These are phyloP conservation scores for Podila epicladia DNA, from an alignment of 192 early-diverging fungal species.

Conservation along the genomic window DNA sequence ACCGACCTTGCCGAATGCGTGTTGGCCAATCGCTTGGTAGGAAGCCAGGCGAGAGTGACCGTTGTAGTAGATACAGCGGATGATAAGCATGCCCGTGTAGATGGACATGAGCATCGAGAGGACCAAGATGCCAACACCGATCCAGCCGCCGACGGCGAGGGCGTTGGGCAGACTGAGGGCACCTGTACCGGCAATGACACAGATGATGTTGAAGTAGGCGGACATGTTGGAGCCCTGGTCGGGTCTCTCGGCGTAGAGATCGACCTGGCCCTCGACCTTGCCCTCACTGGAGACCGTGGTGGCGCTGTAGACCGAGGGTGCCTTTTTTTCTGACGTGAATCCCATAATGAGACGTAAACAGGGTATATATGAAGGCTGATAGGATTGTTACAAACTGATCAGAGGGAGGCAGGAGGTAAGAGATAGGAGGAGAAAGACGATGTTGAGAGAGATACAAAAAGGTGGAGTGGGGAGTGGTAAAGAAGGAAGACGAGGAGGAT, in stretches of 20 bases:
- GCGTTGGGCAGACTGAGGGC: constrained; percentile 66
- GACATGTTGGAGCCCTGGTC: constrained; percentile 58
- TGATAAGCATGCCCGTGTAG: constrained; percentile 78
- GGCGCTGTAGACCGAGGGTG: background rate
- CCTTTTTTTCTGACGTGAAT: too few species aligned
- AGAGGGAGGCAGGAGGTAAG: too few species aligned
- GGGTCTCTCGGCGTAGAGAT: constrained; percentile 44
- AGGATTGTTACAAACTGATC: too few species aligned
- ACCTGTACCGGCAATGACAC: constrained; percentile 72
- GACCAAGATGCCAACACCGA: constrained; percentile 71
- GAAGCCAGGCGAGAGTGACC: constrained; percentile 59
- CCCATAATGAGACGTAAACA: too few species aligned
- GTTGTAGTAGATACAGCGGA: constrained; percentile 65
- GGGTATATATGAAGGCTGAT: too few species aligned
- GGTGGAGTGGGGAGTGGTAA: background rate
- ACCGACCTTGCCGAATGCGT: constrained; percentile 61
- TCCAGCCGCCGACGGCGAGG: constrained; percentile 74
- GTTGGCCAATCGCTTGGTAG: constrained; percentile 73
- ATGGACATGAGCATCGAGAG: constrained; percentile 73
- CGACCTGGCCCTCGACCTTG: background rate
- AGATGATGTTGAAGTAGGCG: constrained; percentile 60
- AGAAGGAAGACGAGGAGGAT: background rate
- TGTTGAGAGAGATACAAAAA: too few species aligned
- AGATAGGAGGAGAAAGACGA: too few species aligned
- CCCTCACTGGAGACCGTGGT: background rate